Conservation (phyloP, 139 green algal genomes). For the Coelastrella sp. region DNA sequence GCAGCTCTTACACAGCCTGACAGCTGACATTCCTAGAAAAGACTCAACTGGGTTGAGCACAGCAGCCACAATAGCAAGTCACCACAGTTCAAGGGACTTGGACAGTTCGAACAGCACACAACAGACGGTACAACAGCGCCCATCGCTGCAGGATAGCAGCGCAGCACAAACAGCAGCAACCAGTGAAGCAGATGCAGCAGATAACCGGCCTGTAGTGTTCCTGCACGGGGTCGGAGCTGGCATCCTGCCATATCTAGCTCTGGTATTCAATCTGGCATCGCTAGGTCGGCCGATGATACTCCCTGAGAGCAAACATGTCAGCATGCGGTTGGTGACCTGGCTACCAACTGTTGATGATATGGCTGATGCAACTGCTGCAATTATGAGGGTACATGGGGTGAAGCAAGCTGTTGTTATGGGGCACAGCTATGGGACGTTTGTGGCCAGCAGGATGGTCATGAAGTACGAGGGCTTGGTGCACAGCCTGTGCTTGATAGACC, state of each 20-base stretch:
- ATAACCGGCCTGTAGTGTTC: constrained; percentile 2
- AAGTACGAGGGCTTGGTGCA: constrained; percentile 14
- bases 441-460: constrained; percentile 25
- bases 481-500: constrained; percentile 32
- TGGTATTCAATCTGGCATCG: constrained; percentile 25
- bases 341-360: constrained; percentile 43
- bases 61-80: too few relatives aligned
- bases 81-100: too few relatives aligned
- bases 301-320: constrained; percentile 39
- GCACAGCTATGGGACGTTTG: constrained; percentile 40
- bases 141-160: constrained; percentile 9
- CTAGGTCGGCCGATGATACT: constrained; percentile 31
- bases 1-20: neutral
- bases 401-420: neutral
- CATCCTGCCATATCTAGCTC: constrained; percentile 33
- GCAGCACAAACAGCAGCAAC: too few relatives aligned
- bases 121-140: neutral
- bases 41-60: neutral
- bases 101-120: too few relatives aligned
- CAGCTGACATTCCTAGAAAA: neutral
- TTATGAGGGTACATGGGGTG: constrained; percentile 11
- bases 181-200: neutral
- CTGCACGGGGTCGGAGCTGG: constrained; percentile 38
- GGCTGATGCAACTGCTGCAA: constrained; percentile 22
- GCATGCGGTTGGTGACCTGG: constrained; percentile 33